Conservation (phyloP, 805 yeast genomes). For the Cyberlindnera americana region DNA sequence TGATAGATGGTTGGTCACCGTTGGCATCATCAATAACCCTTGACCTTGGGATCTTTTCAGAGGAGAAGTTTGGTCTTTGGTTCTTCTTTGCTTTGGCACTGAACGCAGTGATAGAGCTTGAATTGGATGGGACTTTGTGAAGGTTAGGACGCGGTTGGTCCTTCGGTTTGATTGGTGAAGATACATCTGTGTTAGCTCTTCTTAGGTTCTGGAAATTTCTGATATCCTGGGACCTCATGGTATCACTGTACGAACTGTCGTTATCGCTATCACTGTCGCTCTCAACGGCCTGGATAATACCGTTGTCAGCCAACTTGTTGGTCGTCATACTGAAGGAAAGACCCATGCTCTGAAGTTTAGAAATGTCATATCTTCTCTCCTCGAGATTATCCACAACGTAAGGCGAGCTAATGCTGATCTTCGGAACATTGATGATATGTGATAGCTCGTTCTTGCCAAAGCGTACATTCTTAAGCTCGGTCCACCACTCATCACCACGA, state of each 20-base stretch:
- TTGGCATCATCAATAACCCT: slow-evolving; percentile 63
- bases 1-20: slow-evolving; percentile 63
- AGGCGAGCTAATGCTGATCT: slow-evolving; percentile 32
- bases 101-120: slow-evolving; percentile 5
- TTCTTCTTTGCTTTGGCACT: slow-evolving; percentile 20
- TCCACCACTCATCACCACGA: slow-evolving; percentile 84
- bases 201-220: slow-evolving; percentile 9
- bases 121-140: slow-evolving; percentile 6
- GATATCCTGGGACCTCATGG: slow-evolving; percentile 5
- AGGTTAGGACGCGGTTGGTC: slow-evolving; percentile 1
- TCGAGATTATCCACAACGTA: slow-evolving; percentile 23
- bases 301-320: slow-evolving; percentile 40
- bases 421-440: slow-evolving; percentile 31
- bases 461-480: slow-evolving; percentile 59
- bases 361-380: slow-evolving; percentile 38
- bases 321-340: slow-evolving; percentile 77
- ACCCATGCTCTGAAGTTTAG: slow-evolving; percentile 73
- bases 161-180: background rate
- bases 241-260: slow-evolving; percentile 24
- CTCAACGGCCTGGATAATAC: slow-evolving; percentile 20
- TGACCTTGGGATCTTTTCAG: slow-evolving; percentile 69
- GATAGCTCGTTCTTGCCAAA: slow-evolving; percentile 12
- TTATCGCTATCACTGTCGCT: slow-evolving; percentile 31
- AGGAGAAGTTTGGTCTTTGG: slow-evolving; percentile 59
- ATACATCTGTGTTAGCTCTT: slow-evolving; percentile 7